Conservation (phyloP, 2,329 filamentous ascomycete genomes). For the Ceratocystis variospora region DNA sequence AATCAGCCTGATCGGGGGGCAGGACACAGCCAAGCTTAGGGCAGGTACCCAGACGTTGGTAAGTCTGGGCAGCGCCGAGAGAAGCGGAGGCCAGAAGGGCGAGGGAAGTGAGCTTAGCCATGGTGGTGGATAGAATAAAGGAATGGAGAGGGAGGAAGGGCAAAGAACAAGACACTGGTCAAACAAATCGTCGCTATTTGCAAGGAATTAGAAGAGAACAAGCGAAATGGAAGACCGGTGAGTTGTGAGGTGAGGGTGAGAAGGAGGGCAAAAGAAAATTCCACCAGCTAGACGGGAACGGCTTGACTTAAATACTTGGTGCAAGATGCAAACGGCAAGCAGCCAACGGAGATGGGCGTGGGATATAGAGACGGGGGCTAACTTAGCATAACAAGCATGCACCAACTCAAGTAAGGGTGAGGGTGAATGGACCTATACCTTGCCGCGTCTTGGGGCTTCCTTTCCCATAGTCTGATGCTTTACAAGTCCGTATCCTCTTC, state of each 20-base stretch:
- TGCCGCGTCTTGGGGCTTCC: not conserved
- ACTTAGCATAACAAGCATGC: not conserved
- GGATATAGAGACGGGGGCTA: not conserved
- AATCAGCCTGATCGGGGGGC: conserved; percentile 56
- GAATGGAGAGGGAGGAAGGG: not conserved
- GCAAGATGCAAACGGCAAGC: not conserved
- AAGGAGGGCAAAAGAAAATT: not conserved
- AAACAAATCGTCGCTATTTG: conserved; percentile 2
- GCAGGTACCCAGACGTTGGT: conserved; percentile 45
- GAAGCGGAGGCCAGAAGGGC: conserved; percentile 15
- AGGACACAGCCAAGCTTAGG: conserved; percentile 46
- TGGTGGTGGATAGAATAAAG: not conserved
- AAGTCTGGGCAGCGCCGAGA: conserved; percentile 39
- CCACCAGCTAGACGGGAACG: not conserved
- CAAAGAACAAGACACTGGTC: conserved; percentile 7
- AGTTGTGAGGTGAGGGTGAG: conserved; percentile 1
- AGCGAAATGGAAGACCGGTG: conserved; percentile 3
- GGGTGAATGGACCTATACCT: not conserved
- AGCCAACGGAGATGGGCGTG: not conserved
- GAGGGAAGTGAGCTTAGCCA: conserved; percentile 17
- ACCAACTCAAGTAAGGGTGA: not conserved
- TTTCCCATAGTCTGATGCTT: not conserved
- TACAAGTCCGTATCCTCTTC: not conserved
- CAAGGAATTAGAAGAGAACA: not conserved
- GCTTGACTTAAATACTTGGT: not conserved